A percentile compares a stretch with the other conserved stretches of the same genome.
These are phyloP conservation scores for Globisporangium emineosum DNA, from an alignment of 352 stramenopile genomes.

Conservation along the genomic window DNA sequence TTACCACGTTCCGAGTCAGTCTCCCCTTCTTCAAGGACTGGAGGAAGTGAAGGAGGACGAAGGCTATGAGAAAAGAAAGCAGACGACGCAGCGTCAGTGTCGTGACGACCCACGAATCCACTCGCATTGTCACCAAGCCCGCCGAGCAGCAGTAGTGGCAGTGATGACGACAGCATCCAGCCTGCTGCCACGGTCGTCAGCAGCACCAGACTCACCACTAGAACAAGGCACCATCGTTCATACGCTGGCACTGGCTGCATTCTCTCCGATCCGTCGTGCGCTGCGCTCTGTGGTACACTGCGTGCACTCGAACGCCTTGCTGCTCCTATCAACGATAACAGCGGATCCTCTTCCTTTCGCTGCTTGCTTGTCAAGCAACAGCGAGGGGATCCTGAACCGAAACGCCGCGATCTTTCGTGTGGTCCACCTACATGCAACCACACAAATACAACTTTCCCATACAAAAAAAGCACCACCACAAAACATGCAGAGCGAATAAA, in stretches of 20 bases:
- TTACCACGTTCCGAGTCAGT: background rate
- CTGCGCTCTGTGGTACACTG: background rate
- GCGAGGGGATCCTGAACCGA: background rate
- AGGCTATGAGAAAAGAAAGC: background rate
- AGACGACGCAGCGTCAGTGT: background rate
- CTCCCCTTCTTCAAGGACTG: background rate
- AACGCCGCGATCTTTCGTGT: conserved; percentile 6
- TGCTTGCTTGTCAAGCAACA: conserved; percentile 7
- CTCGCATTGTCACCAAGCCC: background rate
- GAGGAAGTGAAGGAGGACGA: background rate
- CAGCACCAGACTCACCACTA: background rate
- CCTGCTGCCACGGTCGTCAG: background rate
- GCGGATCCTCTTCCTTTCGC: background rate
- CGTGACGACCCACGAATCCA: background rate
- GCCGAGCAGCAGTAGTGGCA: background rate
- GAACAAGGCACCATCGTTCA: background rate
- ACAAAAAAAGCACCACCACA: background rate
- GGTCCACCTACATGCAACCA: background rate
- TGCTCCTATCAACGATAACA: conserved; percentile 1
- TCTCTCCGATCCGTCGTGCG: background rate
- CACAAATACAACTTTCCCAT: background rate
- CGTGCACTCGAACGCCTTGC: background rate
- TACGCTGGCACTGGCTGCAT: background rate
- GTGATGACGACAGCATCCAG: background rate
- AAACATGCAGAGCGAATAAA: background rate